Evolutionary conservation across 352 stramenopile genomes (phyloP).

Genomic region (Pythium dissotocum): DNA sequence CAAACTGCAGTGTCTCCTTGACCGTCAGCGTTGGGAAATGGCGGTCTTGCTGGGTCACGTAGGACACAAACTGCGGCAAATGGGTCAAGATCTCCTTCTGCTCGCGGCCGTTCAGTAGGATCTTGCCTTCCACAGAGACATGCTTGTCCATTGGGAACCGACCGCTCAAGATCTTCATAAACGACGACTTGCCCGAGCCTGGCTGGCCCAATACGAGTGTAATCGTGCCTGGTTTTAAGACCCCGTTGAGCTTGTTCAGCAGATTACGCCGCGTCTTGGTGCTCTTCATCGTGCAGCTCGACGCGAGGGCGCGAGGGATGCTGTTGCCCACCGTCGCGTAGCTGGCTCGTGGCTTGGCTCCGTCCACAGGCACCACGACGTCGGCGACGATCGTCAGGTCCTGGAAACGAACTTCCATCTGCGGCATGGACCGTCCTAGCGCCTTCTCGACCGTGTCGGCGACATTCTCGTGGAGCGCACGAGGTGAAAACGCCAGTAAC

Average conservation of each 20-base stretch:
- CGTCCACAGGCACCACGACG: not conserved
- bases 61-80: constrained; percentile 47
- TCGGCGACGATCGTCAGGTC: constrained; percentile 39
- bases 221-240: constrained; percentile 48
- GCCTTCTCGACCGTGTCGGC: constrained; percentile 37
- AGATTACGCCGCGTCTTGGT: constrained; percentile 3
- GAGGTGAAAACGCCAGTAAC: constrained; percentile 19
- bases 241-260: constrained; percentile 31
- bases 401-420: constrained; percentile 56
- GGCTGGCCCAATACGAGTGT: constrained; percentile 56
- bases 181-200: constrained; percentile 46
- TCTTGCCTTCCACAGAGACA: constrained; percentile 37
- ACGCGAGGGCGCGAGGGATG: constrained; percentile 4
- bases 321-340: constrained; percentile 26
- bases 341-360: not conserved
- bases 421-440: constrained; percentile 41
- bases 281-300: constrained; percentile 14
- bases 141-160: constrained; percentile 46
- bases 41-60: constrained; percentile 48
- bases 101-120: constrained; percentile 49
- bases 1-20: constrained; percentile 55
- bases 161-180: constrained; percentile 55
- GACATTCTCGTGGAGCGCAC: constrained; percentile 40
- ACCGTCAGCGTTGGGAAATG: constrained; percentile 53
- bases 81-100: constrained; percentile 31